Evolutionary conservation across 768 basidiomycete species (phyloP).

Genomic region (Russula sp.): DNA sequence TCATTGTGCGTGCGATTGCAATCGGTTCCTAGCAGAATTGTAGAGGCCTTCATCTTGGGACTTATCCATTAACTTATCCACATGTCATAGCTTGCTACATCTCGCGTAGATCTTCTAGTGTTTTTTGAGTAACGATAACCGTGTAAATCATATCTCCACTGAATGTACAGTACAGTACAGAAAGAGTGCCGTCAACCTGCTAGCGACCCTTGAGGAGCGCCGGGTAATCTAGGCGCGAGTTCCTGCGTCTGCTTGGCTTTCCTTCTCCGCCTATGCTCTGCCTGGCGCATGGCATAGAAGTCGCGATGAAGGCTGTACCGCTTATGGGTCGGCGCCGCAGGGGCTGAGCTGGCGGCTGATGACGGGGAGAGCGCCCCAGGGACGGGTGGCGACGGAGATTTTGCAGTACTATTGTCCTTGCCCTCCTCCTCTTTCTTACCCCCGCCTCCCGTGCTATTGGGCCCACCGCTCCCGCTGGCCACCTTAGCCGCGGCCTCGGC

Average conservation of each 20-base stretch:
- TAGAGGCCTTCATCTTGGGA: background rate
- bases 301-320: slow-evolving; percentile 78
- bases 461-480: slow-evolving; percentile 17
- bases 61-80: background rate
- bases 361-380: slow-evolving; percentile 28
- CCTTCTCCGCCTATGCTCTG: slow-evolving; percentile 64
- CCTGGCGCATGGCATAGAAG: slow-evolving; percentile 72
- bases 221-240: slow-evolving; percentile 65
- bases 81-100: background rate
- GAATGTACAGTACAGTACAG: background rate
- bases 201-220: slow-evolving; percentile 31
- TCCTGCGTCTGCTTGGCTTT: slow-evolving; percentile 63
- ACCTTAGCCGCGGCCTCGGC: slow-evolving; percentile 35
- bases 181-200: background rate
- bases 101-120: background rate
- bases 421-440: slow-evolving; percentile 35
- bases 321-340: slow-evolving; percentile 49
- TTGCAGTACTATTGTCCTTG: slow-evolving; percentile 32
- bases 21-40: slow-evolving; percentile 49
- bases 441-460: slow-evolving; percentile 33
- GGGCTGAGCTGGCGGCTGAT: slow-evolving; percentile 15
- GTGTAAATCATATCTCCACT: background rate
- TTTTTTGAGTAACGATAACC: background rate
- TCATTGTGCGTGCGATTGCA: slow-evolving; percentile 66
- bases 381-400: slow-evolving; percentile 31